Base-by-base conservation (phyloP, 2,329 filamentous ascomycete species). In the Conoideocrella luteorostrata region DNA sequence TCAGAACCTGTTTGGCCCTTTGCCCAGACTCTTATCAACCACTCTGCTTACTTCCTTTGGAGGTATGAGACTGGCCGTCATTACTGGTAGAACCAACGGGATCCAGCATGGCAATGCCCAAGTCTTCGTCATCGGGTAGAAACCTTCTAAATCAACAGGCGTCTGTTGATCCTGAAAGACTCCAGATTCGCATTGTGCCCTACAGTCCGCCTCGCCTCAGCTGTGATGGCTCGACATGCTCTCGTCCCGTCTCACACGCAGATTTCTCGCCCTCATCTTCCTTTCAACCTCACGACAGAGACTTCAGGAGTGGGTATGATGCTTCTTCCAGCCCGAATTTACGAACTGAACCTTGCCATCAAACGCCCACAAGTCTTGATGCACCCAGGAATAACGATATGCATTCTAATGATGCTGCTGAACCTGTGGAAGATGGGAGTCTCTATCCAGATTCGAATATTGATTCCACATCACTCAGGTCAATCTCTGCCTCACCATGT, bases 101-200 rank as follows among this genome's bases (percentile, higher is more conserved):
- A 18, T 44, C 38, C 41, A 41, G 32, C 41, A 44, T 44, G 45
- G 33, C 42, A 30, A 26, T 18, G 24, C 41, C 36, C 7, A 18
- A 26, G 13, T 17, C 36, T 17, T 26, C 36, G 7, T 33, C 37
- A 23, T 23, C 22, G 30, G 29, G 33, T 22, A 26, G 36, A 17
- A 41, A 40, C 21, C 21, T 15, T 18, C 30, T 32, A 12, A 21
- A 38, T 36, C 30, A 47, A 33, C 38, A n/a, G 12, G 13, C 42
- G 13, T 23, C 44, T 10, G 23, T 47, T 12, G 39, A 46, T 22
- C 32, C 52, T 43, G 57, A 57, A 41, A 56, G 54, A 43, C 55
- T 60, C 4, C 57, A 61, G 45, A 65, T 67, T 34, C 60, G 64
- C n/a, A 44, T 66, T 13, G 64, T 67, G 24, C 63, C 64, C 11